Evolutionary conservation across 2,329 filamentous ascomycete genomes (phyloP).

Genomic region (Dactylonectria macrodidyma): DNA sequence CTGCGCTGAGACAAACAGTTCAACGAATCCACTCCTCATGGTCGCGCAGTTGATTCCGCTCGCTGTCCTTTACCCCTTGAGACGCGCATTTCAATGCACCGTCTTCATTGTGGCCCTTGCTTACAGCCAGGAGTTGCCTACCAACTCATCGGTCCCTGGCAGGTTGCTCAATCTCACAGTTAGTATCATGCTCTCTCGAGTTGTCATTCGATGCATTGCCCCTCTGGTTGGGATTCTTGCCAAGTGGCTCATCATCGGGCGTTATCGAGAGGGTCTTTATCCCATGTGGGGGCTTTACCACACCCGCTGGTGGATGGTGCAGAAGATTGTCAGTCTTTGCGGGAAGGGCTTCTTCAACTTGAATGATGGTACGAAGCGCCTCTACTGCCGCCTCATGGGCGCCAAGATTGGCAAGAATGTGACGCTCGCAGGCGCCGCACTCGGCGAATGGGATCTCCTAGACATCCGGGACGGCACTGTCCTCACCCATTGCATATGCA

Average conservation of each 20-base stretch:
- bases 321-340: constrained; percentile 66
- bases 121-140: constrained; percentile 57
- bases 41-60: constrained; percentile 66
- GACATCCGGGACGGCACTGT: constrained; percentile 65
- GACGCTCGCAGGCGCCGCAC: constrained; percentile 58
- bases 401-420: constrained; percentile 68
- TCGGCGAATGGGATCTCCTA: constrained; percentile 72
- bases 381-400: constrained; percentile 68
- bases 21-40: constrained; percentile 64
- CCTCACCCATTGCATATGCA: constrained; percentile 63
- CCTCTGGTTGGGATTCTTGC: constrained; percentile 64
- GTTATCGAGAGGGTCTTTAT: constrained; percentile 66
- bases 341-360: constrained; percentile 63
- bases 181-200: constrained; percentile 59
- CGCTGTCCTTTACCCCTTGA: constrained; percentile 64
- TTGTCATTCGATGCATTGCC: constrained; percentile 55
- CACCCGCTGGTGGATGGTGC: constrained; percentile 71
- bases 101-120: constrained; percentile 64
- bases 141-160: constrained; percentile 57
- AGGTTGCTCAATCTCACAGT: constrained; percentile 64
- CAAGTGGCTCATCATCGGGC: constrained; percentile 71
- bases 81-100: constrained; percentile 67
- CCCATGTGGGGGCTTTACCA: constrained; percentile 74
- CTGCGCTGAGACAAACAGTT: constrained; percentile 61
- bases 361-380: constrained; percentile 55